These are phyloP conservation scores for Cyberlindnera suaveolens DNA, from an alignment of 805 yeast species.

Conservation along the genomic window DNA sequence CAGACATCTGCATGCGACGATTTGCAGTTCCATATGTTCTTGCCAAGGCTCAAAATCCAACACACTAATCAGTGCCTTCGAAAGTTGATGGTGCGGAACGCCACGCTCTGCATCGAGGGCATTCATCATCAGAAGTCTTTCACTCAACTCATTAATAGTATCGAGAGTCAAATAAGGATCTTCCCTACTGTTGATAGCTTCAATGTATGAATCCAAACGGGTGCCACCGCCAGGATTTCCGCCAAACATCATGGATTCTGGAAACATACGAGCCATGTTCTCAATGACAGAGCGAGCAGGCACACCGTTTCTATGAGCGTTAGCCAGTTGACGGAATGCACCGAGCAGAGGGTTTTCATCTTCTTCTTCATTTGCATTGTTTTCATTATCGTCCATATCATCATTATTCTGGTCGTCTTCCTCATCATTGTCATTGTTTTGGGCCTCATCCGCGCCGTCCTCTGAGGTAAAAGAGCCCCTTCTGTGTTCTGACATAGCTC, in stretches of 20 bases:
- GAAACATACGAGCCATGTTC: conserved; percentile 30
- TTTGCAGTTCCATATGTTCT: conserved; percentile 71
- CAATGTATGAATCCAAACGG: conserved; percentile 14
- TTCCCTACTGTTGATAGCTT: conserved; percentile 24
- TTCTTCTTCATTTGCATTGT: conserved; percentile 14
- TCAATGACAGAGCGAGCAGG: conserved; percentile 14
- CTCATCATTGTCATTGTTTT: conserved; percentile 20
- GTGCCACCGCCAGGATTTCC: conserved; percentile 17
- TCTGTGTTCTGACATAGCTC: conserved; percentile 26
- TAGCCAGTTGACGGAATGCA: conserved; percentile 23
- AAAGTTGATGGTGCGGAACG: conserved; percentile 53
- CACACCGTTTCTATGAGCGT: conserved; percentile 11
- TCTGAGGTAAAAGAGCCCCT: conserved; percentile 5
- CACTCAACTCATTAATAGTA: conserved; percentile 58
- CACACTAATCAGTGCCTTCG: conserved; percentile 49
- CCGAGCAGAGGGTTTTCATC: conserved; percentile 22
- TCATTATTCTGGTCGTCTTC: conserved; percentile 18
- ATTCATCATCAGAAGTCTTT: conserved; percentile 62
- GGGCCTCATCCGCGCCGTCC: conserved; percentile 19
- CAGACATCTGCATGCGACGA: conserved; percentile 78
- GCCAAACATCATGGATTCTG: conserved; percentile 31
- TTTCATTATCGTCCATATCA: conserved; percentile 19
- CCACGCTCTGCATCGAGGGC: conserved; percentile 53
- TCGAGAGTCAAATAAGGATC: conserved; percentile 61
- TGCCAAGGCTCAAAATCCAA: conserved; percentile 50